phyloP scores from a whole-genome alignment of 2,329 filamentous ascomycete genomes.

The Trichoderma koningiopsis region DNA sequence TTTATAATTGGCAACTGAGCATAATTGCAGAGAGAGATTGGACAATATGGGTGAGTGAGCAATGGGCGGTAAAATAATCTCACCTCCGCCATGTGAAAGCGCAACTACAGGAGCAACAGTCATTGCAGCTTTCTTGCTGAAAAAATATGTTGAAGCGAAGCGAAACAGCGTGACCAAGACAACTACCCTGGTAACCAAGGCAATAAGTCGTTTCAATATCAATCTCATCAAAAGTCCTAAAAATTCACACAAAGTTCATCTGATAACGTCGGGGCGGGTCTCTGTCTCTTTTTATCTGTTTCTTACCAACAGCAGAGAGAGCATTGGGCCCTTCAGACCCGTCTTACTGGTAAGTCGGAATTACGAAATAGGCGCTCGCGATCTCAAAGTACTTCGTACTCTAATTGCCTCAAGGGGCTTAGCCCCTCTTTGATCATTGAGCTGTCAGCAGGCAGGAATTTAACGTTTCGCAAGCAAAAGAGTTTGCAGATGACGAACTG shows the following conservation, averaged over 20 bases:
- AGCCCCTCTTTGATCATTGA: neutral
- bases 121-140: conserved; percentile 37
- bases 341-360: neutral
- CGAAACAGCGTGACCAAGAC: conserved; percentile 17
- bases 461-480: neutral
- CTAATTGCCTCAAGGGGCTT: neutral
- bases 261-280: neutral
- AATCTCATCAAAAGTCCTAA: conserved; percentile 27
- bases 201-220: conserved; percentile 5
- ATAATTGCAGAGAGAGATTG: too few relatives aligned
- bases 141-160: conserved; percentile 21
- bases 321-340: neutral
- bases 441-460: neutral
- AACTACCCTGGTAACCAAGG: conserved; percentile 10
- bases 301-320: neutral
- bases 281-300: conserved; percentile 2
- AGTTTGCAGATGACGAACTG: neutral
- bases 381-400: neutral
- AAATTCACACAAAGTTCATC: neutral
- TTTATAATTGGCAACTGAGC: neutral
- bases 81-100: conserved; percentile 54
- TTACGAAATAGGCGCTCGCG: neutral
- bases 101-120: conserved; percentile 48
- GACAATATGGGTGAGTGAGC: neutral
- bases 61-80: neutral